phyloP scores from a whole-genome alignment of 768 basidiomycete genomes.

The Lentinula edodes region DNA sequence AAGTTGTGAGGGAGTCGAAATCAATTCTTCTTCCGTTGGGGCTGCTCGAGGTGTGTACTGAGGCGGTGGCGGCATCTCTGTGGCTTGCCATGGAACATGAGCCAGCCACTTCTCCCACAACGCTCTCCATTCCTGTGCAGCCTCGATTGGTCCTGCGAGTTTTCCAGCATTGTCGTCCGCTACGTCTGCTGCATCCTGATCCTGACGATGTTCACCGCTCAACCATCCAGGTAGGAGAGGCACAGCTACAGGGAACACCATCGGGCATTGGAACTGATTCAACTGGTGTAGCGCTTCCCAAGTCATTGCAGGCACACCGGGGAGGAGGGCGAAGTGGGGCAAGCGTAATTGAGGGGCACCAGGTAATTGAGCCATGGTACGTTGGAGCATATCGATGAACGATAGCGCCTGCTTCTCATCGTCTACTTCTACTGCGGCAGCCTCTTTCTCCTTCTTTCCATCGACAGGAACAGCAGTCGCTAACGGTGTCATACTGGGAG shows the following conservation, averaged over 20 bases:
- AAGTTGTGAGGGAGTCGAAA: not conserved
- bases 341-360: slow-evolving; percentile 43
- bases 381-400: slow-evolving; percentile 69
- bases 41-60: slow-evolving; percentile 64
- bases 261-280: slow-evolving; percentile 33
- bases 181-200: slow-evolving; percentile 27
- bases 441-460: not conserved
- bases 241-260: slow-evolving; percentile 77
- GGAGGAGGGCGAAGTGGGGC: slow-evolving; percentile 58
- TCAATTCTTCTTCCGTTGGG: slow-evolving; percentile 7
- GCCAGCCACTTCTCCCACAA: slow-evolving; percentile 77
- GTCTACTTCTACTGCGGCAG: slow-evolving; percentile 14
- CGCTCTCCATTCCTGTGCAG: slow-evolving; percentile 59
- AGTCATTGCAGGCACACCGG: slow-evolving; percentile 58
- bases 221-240: slow-evolving; percentile 61
- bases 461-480: slow-evolving; percentile 5
- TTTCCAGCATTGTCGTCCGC: slow-evolving; percentile 23
- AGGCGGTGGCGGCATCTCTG: slow-evolving; percentile 60
- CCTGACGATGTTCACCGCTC: not conserved
- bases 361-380: slow-evolving; percentile 61
- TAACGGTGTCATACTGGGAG: not conserved
- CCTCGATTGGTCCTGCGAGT: slow-evolving; percentile 37
- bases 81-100: slow-evolving; percentile 38
- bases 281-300: slow-evolving; percentile 56
- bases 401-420: slow-evolving; percentile 34